Conservation (phyloP, 1,284 basidiomycete species). For the Sanghuangporus baumii region DNA sequence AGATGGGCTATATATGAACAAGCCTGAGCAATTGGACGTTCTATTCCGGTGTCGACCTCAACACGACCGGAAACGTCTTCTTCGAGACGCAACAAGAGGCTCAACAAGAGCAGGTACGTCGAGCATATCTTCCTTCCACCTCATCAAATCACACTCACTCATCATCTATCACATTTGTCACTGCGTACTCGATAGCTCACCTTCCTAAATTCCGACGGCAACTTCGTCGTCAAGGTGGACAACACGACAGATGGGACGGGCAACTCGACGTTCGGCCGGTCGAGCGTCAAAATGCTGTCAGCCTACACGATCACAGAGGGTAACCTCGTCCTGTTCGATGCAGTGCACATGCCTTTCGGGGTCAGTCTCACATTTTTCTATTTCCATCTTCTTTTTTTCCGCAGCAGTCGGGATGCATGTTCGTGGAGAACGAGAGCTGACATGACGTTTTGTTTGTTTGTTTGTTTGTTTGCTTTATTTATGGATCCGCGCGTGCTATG, state of each 20-base stretch:
- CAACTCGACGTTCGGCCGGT: slow-evolving; percentile 13
- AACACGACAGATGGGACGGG: slow-evolving; percentile 15
- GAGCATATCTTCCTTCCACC: background rate
- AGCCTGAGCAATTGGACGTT: slow-evolving; percentile 18
- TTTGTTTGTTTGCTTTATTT: background rate
- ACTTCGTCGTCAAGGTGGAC: slow-evolving; percentile 18
- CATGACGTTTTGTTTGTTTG: background rate
- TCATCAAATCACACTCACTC: background rate
- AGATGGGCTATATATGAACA: too few species aligned
- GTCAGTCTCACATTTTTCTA: slow-evolving; percentile 6
- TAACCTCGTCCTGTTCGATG: slow-evolving; percentile 17
- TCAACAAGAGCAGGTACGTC: background rate
- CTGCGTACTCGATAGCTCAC: slow-evolving; percentile 5
- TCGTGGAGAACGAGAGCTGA: background rate
- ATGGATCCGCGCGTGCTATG: background rate
- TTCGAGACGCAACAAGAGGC: slow-evolving; percentile 13
- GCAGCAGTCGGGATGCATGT: background rate
- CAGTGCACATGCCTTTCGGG: slow-evolving; percentile 17
- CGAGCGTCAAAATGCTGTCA: slow-evolving; percentile 15
- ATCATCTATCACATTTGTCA: background rate
- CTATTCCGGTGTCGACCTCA: slow-evolving; percentile 15
- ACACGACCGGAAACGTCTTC: slow-evolving; percentile 18
- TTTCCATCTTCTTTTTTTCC: background rate
- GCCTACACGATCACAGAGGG: slow-evolving; percentile 8
- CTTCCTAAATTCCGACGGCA: slow-evolving; percentile 15